Percentiles rank a stretch among this genome's conserved stretches.
phyloP scores from a whole-genome alignment of 1,139 yeast genomes.

The Zygosaccharomyces pseudobailii region DNA sequence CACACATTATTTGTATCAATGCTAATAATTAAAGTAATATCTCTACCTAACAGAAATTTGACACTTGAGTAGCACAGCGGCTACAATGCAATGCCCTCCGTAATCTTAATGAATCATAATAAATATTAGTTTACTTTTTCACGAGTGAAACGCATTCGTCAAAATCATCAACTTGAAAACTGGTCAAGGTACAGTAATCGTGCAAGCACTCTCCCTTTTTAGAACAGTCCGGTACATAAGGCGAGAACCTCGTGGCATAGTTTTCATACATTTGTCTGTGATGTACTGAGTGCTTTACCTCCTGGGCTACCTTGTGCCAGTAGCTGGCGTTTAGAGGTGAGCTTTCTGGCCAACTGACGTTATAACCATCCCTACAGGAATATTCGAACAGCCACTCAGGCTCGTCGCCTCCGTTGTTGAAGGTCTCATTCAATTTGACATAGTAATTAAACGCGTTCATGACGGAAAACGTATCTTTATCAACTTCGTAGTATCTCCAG shows the following conservation, averaged over 20 bases:
- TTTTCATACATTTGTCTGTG: slow-evolving; percentile 47
- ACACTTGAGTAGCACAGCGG: too few relatives aligned
- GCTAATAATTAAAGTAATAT: too few relatives aligned
- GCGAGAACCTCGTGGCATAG: slow-evolving; percentile 49
- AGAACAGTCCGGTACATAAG: slow-evolving; percentile 44
- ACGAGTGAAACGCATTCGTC: slow-evolving; percentile 20
- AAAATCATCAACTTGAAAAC: slow-evolving; percentile 33
- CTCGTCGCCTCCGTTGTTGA: slow-evolving; percentile 44
- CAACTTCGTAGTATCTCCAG: slow-evolving; percentile 70
- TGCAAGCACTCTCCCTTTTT: slow-evolving; percentile 39
- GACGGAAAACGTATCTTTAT: slow-evolving; percentile 55
- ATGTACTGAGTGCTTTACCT: slow-evolving; percentile 36
- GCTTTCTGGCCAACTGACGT: slow-evolving; percentile 46
- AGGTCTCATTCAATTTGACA: slow-evolving; percentile 50
- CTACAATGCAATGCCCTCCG: neutral
- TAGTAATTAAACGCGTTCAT: slow-evolving; percentile 57
- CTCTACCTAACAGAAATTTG: too few relatives aligned
- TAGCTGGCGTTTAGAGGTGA: slow-evolving; percentile 57
- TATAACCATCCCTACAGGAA: slow-evolving; percentile 49
- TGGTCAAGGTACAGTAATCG: slow-evolving; percentile 43
- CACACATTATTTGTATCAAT: too few relatives aligned
- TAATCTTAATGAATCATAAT: neutral
- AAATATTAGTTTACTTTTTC: neutral
- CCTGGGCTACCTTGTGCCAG: slow-evolving; percentile 45
- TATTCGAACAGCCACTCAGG: slow-evolving; percentile 55